A percentile compares a stretch with the other conserved stretches of the same genome.
These are phyloP conservation scores for Tremella fuciformis DNA, from an alignment of 768 basidiomycete species.

Conservation along the genomic window DNA sequence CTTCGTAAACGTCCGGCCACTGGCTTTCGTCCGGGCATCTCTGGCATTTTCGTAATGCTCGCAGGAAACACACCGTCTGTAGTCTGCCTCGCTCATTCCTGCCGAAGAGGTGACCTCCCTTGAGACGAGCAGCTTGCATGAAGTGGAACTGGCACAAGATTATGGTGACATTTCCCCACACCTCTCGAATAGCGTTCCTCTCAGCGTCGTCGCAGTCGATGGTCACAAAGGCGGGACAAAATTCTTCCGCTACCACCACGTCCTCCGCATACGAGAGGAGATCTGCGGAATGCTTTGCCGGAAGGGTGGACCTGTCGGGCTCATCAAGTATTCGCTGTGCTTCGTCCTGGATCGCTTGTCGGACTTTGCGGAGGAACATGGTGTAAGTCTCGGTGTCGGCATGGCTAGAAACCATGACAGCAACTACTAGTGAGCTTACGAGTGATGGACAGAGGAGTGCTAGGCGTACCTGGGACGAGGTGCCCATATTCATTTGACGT, in stretches of 20 bases:
- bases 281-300: not conserved
- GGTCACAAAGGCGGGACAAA: slow-evolving; percentile 9
- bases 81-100: no score
- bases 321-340: slow-evolving; percentile 1
- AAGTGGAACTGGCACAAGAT: slow-evolving; percentile 16
- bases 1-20: slow-evolving; percentile 8
- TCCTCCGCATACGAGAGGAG: not conserved
- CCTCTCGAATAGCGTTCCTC: slow-evolving; percentile 6
- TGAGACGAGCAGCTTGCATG: slow-evolving; percentile 12
- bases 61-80: no score
- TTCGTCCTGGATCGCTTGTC: not conserved
- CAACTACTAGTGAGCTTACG: not conserved
- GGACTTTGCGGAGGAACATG: not conserved
- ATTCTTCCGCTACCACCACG: slow-evolving; percentile 1
- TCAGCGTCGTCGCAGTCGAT: slow-evolving; percentile 15
- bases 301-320: not conserved
- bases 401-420: slow-evolving; percentile 7
- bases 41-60: no score
- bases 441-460: not conserved
- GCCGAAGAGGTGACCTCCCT: not conserved
- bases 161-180: slow-evolving; percentile 1
- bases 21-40: not conserved
- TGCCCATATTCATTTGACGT: no score
- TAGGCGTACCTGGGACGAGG: slow-evolving; percentile 2
- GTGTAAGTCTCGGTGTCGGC: slow-evolving; percentile 2